Conservation (phyloP, 2,329 filamentous ascomycete genomes). For the Fusarium zealandicum region DNA sequence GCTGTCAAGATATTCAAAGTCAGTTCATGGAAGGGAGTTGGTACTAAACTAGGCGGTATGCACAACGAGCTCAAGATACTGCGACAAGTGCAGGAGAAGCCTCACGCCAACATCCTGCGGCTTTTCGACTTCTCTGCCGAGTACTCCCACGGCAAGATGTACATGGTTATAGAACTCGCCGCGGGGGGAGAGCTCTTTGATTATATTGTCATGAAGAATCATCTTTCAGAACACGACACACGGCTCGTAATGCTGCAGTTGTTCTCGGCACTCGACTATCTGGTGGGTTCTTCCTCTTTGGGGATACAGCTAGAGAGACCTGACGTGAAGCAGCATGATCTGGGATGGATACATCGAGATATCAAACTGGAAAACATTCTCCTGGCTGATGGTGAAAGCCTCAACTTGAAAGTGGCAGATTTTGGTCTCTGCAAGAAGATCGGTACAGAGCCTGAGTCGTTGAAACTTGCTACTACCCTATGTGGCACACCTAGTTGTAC, state of each 20-base stretch:
- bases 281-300: conserved; percentile 62
- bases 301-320: no score
- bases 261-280: conserved; percentile 85
- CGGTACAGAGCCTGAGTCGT: conserved; percentile 68
- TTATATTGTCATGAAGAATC: conserved; percentile 83
- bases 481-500: conserved; percentile 66
- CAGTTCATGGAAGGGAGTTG: conserved; percentile 60
- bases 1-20: conserved; percentile 74
- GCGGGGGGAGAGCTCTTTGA: conserved; percentile 91
- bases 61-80: neutral
- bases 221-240: conserved; percentile 78
- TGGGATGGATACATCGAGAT: conserved; percentile 88
- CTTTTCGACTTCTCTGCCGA: neutral
- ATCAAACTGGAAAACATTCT: conserved; percentile 80
- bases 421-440: conserved; percentile 89
- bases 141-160: conserved; percentile 71
- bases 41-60: neutral
- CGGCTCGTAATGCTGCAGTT: conserved; percentile 84
- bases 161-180: conserved; percentile 84
- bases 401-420: conserved; percentile 80
- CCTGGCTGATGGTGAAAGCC: conserved; percentile 44
- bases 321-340: conserved; percentile 71
- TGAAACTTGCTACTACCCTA: conserved; percentile 85
- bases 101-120: neutral
- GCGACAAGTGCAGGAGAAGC: no score